Evolutionary conservation across 2,329 filamentous ascomycete genomes (phyloP).

Genomic region (Fusarium bulbicola): DNA sequence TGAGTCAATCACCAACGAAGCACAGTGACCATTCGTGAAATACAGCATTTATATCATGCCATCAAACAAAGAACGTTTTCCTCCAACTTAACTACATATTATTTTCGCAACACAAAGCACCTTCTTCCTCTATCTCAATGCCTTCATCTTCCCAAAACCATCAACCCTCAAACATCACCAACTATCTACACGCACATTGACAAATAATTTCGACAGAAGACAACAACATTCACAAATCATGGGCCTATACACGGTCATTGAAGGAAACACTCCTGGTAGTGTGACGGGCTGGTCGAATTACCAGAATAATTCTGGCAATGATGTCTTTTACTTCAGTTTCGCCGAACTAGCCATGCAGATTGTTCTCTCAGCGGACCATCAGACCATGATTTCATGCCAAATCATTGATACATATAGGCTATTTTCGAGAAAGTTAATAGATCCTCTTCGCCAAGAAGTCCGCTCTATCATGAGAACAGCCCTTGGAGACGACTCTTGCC

Average conservation of each 20-base stretch:
- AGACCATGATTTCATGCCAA: neutral
- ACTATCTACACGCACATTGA: neutral
- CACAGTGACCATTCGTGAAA: neutral
- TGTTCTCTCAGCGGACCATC: constrained; percentile 3
- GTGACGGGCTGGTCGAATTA: neutral
- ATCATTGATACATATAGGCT: constrained; percentile 2
- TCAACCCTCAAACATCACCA: neutral
- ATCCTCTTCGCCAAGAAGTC: constrained; percentile 25
- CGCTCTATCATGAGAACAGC: constrained; percentile 14
- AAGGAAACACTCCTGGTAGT: neutral
- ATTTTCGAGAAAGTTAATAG: constrained; percentile 4
- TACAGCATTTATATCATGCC: neutral
- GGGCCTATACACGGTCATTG: neutral
- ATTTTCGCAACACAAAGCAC: neutral
- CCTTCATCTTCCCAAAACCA: neutral
- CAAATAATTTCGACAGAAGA: neutral
- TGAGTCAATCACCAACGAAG: constrained; percentile 7
- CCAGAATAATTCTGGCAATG: neutral
- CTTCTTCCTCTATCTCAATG: neutral
- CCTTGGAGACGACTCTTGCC: neutral
- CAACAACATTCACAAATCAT: neutral
- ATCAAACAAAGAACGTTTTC: neutral
- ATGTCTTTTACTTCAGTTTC: constrained; percentile 8
- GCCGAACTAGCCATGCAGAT: constrained; percentile 5
- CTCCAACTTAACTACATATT: neutral